Base-by-base conservation (phyloP, 805 yeast species). In the Phaffomyces opuntiae region DNA sequence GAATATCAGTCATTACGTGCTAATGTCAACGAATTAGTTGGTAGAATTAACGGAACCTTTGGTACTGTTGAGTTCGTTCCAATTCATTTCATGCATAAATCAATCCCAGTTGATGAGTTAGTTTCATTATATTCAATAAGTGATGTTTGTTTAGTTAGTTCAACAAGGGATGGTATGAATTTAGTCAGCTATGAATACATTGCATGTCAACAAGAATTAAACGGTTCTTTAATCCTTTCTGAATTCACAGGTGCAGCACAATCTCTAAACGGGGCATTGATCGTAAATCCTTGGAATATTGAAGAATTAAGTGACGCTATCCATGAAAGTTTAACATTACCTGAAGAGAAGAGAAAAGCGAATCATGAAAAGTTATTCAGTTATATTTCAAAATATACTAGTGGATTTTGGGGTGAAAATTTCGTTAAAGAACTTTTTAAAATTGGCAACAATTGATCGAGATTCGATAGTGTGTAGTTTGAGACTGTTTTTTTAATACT, bases 181-280 rank as follows among this genome's bases (percentile, higher is more conserved):
- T 75, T 93, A 59, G 99, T 95, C 38, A 80, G 91, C 44, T 95
- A 88, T 63, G 99, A 93, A 67, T 93, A 93, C 65, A 88, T 93
- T 57, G 97, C 98, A 1, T 91, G 98, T 61, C 99, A 93, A 66
- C 77, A 81, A 51, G 81, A 82, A 40, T 80, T 80, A 50, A 81
- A 88, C 51, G 99, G 99, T 9, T 80, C 89, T 4, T 72, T 93
- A 54, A 86, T 93, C 41, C 65, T 93, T 51, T 83, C 95, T 37
- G 99, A 93, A 67, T 93, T 93, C 68, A 93, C 99, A 0, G 99
- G 99, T 41, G 99, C 99, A n/a, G 98, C 99, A 1, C 99, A 93
- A 67, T 85, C 95, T 1, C 71, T 93, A 52, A 91, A 93, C 60
- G 99, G 99, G 24, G 89, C 96, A 1, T 63, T 91, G 13, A 80